phyloP scores from a whole-genome alignment of 441 rosid genomes.

The Isatis lusitanica region DNA sequence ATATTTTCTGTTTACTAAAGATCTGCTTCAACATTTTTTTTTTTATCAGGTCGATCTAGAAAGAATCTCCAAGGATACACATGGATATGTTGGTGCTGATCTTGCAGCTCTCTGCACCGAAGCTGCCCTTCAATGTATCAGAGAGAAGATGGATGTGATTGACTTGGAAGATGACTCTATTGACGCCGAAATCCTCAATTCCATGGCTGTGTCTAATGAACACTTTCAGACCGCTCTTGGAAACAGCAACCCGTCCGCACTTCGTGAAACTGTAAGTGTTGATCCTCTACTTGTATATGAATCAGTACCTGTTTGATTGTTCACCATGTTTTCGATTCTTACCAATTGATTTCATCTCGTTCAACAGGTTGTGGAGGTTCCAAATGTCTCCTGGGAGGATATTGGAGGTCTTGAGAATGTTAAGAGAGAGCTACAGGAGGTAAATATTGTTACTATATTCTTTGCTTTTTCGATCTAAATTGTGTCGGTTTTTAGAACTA shows the following conservation, averaged over 20 bases:
- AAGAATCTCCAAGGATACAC: conserved; percentile 59
- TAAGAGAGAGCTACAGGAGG: conserved; percentile 72
- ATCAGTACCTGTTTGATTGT: neutral
- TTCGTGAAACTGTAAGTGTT: conserved; percentile 59
- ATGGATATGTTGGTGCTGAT: conserved; percentile 74
- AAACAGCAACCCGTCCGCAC: conserved; percentile 70
- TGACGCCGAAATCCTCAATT: conserved; percentile 63
- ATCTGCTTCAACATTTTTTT: neutral
- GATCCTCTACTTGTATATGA: neutral
- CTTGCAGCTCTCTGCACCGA: conserved; percentile 71
- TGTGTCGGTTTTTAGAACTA: neutral
- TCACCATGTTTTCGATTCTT: neutral
- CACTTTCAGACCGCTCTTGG: conserved; percentile 69
- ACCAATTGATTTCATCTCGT: conserved; percentile 8
- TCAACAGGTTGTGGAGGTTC: conserved; percentile 59
- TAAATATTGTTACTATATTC: neutral
- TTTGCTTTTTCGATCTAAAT: neutral
- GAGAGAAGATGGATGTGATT: conserved; percentile 70
- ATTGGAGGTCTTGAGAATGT: conserved; percentile 68
- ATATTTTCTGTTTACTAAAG: neutral
- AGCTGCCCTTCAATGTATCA: conserved; percentile 69
- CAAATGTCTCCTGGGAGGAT: conserved; percentile 64
- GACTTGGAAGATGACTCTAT: conserved; percentile 69
- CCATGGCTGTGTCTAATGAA: conserved; percentile 68
- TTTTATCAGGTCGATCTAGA: conserved; percentile 56